These are phyloP conservation scores for Glomus cerebriforme DNA, from an alignment of 192 early-diverging fungal species.

Conservation along the genomic window DNA sequence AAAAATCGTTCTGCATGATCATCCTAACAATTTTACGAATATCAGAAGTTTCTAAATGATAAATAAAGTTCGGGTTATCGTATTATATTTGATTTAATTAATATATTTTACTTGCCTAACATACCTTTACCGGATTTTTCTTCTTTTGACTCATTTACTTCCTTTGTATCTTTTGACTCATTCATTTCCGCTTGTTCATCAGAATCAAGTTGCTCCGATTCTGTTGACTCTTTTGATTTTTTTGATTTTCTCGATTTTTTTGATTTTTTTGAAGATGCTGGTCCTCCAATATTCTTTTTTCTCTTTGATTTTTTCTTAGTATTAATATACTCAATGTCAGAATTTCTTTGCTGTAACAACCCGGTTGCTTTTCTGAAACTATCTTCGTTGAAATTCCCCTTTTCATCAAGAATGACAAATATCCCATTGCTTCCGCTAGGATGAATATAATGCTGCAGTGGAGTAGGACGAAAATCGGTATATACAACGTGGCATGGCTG, in stretches of 20 bases:
- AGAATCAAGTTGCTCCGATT: not conserved
- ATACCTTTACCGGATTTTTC: slow-evolving; percentile 79
- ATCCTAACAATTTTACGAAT: slow-evolving; percentile 96
- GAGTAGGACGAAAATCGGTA: slow-evolving; percentile 96
- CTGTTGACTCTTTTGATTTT: not conserved
- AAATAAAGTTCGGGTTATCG: not conserved
- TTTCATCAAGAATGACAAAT: slow-evolving; percentile 96
- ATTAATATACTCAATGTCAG: not conserved
- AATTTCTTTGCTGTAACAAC: not conserved
- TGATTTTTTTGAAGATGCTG: slow-evolving; percentile 29
- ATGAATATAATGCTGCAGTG: slow-evolving; percentile 96
- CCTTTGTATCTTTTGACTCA: not conserved
- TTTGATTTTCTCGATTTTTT: slow-evolving; percentile 30
- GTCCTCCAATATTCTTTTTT: not conserved
- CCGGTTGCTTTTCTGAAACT: slow-evolving; percentile 89
- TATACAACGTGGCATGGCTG: slow-evolving; percentile 95
- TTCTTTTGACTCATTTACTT: not conserved
- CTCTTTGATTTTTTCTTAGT: not conserved
- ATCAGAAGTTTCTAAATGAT: slow-evolving; percentile 66
- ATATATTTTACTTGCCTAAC: not conserved
- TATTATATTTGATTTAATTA: not conserved
- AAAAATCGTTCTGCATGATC: slow-evolving; percentile 94
- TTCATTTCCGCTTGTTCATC: not conserved
- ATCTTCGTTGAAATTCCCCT: slow-evolving; percentile 90
- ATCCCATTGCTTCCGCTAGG: slow-evolving; percentile 91